Percentiles rank a stretch among this genome's conserved stretches.
Conservation (phyloP, 768 basidiomycete species). For the Collybia sp. region DNA sequence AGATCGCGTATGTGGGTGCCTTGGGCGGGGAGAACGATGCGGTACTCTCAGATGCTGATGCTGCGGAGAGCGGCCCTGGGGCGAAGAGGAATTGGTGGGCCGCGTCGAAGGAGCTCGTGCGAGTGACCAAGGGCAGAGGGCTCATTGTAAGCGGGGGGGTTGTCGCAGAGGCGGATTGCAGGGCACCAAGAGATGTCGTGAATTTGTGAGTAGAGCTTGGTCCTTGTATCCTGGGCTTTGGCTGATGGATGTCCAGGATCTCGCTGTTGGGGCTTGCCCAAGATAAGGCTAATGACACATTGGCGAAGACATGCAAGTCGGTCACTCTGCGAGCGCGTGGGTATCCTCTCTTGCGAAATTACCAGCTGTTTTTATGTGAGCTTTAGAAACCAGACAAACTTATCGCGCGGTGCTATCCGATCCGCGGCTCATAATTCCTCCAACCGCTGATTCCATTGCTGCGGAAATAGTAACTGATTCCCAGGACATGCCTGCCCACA, state of each 20-base stretch:
- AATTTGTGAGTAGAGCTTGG: constrained; percentile 54
- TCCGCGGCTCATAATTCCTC: constrained; percentile 59
- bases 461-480: not conserved
- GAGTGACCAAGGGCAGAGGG: constrained; percentile 79
- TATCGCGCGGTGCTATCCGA: constrained; percentile 79
- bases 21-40: constrained; percentile 58
- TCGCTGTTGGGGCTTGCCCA: constrained; percentile 64
- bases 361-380: not conserved
- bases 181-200: constrained; percentile 68
- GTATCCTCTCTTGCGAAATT: constrained; percentile 20
- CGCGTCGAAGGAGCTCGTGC: constrained; percentile 65
- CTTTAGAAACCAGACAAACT: constrained; percentile 72
- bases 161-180: constrained; percentile 51
- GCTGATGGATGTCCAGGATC: constrained; percentile 36
- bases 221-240: not conserved
- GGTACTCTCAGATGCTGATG: constrained; percentile 37
- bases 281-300: constrained; percentile 60
- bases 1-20: constrained; percentile 74
- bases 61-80: constrained; percentile 44
- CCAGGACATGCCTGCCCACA: not conserved
- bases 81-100: constrained; percentile 87
- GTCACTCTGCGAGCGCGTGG: constrained; percentile 69
- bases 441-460: constrained; percentile 2
- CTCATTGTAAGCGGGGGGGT: constrained; percentile 71
- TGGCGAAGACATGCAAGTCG: constrained; percentile 58